These are phyloP conservation scores for Colletotrichum horii DNA, from an alignment of 2,329 filamentous ascomycete species.

Conservation along the genomic window DNA sequence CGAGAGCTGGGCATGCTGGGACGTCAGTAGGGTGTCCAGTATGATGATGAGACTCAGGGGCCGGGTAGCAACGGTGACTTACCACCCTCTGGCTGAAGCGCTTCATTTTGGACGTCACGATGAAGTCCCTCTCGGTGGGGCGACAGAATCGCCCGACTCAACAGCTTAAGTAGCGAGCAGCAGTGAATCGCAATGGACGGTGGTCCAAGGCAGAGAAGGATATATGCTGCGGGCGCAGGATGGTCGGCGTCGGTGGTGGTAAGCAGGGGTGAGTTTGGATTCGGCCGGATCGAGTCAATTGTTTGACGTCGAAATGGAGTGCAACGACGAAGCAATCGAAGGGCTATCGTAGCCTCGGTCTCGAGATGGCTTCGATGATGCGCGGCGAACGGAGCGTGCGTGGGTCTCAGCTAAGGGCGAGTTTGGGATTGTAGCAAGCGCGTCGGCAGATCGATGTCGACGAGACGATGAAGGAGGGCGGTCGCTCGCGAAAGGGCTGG, in stretches of 20 bases:
- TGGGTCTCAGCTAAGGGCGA: not conserved
- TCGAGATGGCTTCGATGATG: not conserved
- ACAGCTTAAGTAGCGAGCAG: slow-evolving; percentile 3
- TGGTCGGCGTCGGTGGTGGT: not conserved
- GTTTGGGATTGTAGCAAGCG: slow-evolving; percentile 1
- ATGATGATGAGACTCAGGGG: slow-evolving; percentile 15
- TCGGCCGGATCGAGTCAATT: slow-evolving; percentile 2
- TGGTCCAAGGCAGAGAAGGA: slow-evolving; percentile 1
- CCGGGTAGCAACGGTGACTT: slow-evolving; percentile 48
- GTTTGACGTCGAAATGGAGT: not conserved
- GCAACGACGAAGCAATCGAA: not conserved
- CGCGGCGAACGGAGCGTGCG: not conserved
- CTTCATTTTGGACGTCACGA: slow-evolving; percentile 75
- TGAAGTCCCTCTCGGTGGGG: slow-evolving; percentile 19
- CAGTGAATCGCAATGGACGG: slow-evolving; percentile 4
- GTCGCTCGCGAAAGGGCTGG: slow-evolving; percentile 18
- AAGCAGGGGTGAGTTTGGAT: not conserved
- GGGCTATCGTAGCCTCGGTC: not conserved
- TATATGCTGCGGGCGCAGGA: not conserved
- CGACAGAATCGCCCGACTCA: slow-evolving; percentile 17
- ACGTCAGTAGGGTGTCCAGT: slow-evolving; percentile 44
- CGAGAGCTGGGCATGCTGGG: slow-evolving; percentile 75
- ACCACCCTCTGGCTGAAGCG: slow-evolving; percentile 97
- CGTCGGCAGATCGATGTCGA: slow-evolving; percentile 19
- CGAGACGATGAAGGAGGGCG: slow-evolving; percentile 14